phyloP scores from a whole-genome alignment of 768 basidiomycete genomes.

The Boletales sp. region DNA sequence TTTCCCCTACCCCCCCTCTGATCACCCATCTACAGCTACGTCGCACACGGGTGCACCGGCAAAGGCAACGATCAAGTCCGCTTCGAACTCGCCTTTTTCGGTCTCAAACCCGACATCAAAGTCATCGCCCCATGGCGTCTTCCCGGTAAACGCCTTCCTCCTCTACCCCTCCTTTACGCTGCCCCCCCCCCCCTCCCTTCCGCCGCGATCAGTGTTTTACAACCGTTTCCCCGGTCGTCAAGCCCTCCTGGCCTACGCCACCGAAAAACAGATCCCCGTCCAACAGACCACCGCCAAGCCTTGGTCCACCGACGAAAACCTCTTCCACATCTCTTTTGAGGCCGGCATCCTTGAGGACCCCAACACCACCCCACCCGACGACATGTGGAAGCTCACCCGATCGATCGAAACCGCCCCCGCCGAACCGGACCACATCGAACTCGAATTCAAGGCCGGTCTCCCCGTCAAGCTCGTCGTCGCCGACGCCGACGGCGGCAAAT shows the following conservation, averaged over 20 bases:
- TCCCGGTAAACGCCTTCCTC: constrained; percentile 54
- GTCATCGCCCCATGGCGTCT: constrained; percentile 98
- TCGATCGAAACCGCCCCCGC: constrained; percentile 79
- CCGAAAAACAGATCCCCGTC: constrained; percentile 86
- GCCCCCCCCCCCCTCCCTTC: no score
- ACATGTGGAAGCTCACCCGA: constrained; percentile 99
- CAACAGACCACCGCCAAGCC: constrained; percentile 94
- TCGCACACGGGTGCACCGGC: constrained; percentile 98
- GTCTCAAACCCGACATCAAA: constrained; percentile 97
- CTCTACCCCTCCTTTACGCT: background rate
- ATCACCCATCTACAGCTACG: constrained; percentile 57
- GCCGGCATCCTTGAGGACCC: constrained; percentile 99
- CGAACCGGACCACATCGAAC: constrained; percentile 71
- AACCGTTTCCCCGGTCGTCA: constrained; percentile 95
- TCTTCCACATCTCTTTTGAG: constrained; percentile 99
- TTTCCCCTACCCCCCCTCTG: background rate
- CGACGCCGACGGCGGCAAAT: constrained; percentile 43
- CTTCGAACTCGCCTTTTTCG: constrained; percentile 98
- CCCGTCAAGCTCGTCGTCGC: constrained; percentile 80
- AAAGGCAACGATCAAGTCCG: constrained; percentile 99
- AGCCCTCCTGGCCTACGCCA: constrained; percentile 88
- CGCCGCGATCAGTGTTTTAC: constrained; percentile 74
- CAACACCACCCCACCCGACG: constrained; percentile 84
- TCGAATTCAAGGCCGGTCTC: constrained; percentile 86
- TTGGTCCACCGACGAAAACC: constrained; percentile 99